phyloP scores from a whole-genome alignment of 208 protist genomes.

The Wallacemonas collosoma region DNA sequence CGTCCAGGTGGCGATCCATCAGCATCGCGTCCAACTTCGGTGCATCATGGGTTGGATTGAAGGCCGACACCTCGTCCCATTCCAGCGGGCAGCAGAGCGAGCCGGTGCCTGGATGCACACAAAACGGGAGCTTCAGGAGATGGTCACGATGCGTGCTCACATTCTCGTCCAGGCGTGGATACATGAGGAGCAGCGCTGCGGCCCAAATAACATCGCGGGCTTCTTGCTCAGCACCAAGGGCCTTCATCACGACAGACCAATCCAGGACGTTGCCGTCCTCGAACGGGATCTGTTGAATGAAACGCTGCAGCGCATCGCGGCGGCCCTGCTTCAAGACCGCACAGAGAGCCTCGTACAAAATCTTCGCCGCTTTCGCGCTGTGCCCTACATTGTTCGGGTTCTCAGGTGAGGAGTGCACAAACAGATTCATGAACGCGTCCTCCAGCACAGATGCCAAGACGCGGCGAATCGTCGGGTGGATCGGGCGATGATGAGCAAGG shows the following conservation, averaged over 20 bases:
- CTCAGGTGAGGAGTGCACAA: conserved; percentile 44
- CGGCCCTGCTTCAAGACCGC: conserved; percentile 73
- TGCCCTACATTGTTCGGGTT: conserved; percentile 80
- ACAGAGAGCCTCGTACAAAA: conserved; percentile 72
- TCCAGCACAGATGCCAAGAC: conserved; percentile 57
- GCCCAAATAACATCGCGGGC: conserved; percentile 55
- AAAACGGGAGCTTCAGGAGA: conserved; percentile 98
- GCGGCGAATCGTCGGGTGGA: conserved; percentile 80
- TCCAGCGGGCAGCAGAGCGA: conserved; percentile 86
- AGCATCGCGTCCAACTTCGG: conserved; percentile 78
- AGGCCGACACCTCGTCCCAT: conserved; percentile 62
- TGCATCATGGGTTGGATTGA: conserved; percentile 68
- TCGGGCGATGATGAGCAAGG: conserved; percentile 69
- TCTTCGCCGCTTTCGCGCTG: conserved; percentile 55
- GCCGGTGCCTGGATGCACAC: conserved; percentile 95
- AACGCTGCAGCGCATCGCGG: conserved; percentile 57
- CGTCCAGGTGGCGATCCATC: conserved; percentile 60
- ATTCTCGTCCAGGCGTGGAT: conserved; percentile 97
- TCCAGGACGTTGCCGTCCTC: conserved; percentile 65
- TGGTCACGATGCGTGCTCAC: conserved; percentile 97
- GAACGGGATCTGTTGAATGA: conserved; percentile 57
- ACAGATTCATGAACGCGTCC: conserved; percentile 67
- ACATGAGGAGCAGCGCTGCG: conserved; percentile 84
- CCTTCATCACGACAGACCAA: conserved; percentile 45
- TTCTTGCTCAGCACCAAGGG: conserved; percentile 51